A percentile compares a stretch with the other conserved stretches of the same genome.
Evolutionary conservation across 148 eudicot species (phyloP).

Genomic region (Rhododendron kiyosumense): DNA sequence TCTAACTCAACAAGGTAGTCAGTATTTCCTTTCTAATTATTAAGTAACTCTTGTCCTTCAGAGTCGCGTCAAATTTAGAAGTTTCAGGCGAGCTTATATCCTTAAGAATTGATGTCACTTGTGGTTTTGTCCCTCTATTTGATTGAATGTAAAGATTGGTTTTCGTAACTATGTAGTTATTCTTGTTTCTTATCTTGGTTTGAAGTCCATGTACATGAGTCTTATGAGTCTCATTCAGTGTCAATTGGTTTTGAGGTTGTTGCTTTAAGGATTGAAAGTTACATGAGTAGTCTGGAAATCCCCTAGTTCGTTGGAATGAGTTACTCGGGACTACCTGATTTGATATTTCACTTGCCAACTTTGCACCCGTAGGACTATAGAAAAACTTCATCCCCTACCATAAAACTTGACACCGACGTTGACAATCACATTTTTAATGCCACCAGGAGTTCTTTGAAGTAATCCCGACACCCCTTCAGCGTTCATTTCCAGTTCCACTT

Average conservation of each 20-base stretch:
- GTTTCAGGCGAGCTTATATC: neutral
- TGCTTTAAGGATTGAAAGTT: neutral
- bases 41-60: neutral
- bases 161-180: neutral
- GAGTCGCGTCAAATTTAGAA: neutral
- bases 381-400: neutral
- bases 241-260: neutral
- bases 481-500: neutral
- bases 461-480: neutral
- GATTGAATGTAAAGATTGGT: neutral
- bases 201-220: neutral
- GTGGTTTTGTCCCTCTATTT: neutral
- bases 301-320: neutral
- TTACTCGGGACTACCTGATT: neutral
- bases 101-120: neutral
- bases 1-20: neutral
- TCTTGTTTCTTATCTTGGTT: neutral
- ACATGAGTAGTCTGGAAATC: neutral
- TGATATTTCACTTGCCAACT: neutral
- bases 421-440: neutral
- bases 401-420: neutral
- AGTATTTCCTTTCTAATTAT: neutral
- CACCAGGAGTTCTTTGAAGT: no score
- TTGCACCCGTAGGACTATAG: neutral
- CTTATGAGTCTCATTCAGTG: neutral